Conservation (phyloP, 495 filamentous ascomycete genomes). For the Penicillium chermesinum region DNA sequence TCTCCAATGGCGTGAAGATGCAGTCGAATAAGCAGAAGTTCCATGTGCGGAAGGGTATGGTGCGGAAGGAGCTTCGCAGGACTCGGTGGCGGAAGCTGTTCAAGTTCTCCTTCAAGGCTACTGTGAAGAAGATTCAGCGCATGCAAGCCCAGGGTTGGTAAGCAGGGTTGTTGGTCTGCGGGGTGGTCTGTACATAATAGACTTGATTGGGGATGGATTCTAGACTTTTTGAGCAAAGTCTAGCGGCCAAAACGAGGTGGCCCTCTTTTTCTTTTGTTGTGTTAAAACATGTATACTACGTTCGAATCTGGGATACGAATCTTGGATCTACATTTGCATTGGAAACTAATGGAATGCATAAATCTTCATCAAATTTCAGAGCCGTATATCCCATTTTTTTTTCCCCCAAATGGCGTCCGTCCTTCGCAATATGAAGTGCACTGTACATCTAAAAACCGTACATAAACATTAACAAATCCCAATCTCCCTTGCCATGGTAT, state of each 20-base stretch:
- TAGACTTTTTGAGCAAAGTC: neutral
- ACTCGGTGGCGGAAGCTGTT: conserved; percentile 41
- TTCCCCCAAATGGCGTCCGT: neutral
- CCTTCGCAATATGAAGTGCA: neutral
- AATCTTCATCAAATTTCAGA: conserved; percentile 3
- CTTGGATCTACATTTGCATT: conserved; percentile 14
- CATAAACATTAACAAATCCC: neutral
- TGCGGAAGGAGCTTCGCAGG: conserved; percentile 31
- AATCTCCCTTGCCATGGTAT: neutral
- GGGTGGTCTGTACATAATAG: conserved; percentile 9
- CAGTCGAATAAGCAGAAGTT: conserved; percentile 27
- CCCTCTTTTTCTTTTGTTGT: neutral
- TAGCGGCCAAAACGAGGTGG: neutral
- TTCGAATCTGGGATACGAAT: neutral
- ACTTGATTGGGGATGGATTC: conserved; percentile 4
- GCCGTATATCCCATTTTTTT: no score
- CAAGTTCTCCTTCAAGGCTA: conserved; percentile 38
- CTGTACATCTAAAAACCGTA: conserved; percentile 1
- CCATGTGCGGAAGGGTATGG: conserved; percentile 36
- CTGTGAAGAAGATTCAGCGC: conserved; percentile 38
- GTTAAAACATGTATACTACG: conserved; percentile 7
- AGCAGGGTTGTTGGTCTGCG: neutral
- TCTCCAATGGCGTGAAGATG: conserved; percentile 25
- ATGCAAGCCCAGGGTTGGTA: conserved; percentile 47
- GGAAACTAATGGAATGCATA: conserved; percentile 23